Conservation (phyloP, 2,329 filamentous ascomycete genomes). For the Phoma sp. region DNA sequence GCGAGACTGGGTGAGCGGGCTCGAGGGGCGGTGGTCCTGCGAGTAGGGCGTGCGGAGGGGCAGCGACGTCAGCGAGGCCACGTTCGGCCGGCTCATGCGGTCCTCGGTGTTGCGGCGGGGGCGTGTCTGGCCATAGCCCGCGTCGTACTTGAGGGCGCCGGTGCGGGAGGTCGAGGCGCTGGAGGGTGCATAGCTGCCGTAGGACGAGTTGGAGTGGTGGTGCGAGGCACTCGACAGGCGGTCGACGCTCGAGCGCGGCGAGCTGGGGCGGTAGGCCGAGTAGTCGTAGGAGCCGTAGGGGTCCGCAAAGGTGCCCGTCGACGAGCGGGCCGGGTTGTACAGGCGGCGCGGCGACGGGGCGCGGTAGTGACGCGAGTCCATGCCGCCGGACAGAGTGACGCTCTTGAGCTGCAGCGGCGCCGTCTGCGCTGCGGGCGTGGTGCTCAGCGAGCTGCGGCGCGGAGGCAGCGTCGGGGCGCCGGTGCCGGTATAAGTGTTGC, state of each 20-base stretch:
- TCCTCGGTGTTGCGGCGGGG: conserved; percentile 56
- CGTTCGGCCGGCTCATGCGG: conserved; percentile 43
- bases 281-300: conserved; percentile 37
- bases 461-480: conserved; percentile 33
- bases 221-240: conserved; percentile 34
- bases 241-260: conserved; percentile 46
- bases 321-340: conserved; percentile 44
- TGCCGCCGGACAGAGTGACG: conserved; percentile 31
- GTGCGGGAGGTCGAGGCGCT: conserved; percentile 37
- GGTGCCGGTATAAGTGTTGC: conserved; percentile 29
- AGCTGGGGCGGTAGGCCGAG: conserved; percentile 31
- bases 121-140: conserved; percentile 50
- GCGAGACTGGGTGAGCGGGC: conserved; percentile 50
- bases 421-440: conserved; percentile 30
- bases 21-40: conserved; percentile 47
- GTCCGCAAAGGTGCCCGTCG: conserved; percentile 48
- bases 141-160: conserved; percentile 49
- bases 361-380: conserved; percentile 47
- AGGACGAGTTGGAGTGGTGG: conserved; percentile 27
- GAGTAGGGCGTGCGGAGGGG: conserved; percentile 44
- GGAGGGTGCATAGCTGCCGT: conserved; percentile 32
- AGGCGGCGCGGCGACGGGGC: conserved; percentile 45
- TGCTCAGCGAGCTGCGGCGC: conserved; percentile 34
- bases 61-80: conserved; percentile 39
- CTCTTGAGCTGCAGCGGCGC: conserved; percentile 32